phyloP scores from a whole-genome alignment of 345 rosid genomes.

The Gossypium raimondii region DNA sequence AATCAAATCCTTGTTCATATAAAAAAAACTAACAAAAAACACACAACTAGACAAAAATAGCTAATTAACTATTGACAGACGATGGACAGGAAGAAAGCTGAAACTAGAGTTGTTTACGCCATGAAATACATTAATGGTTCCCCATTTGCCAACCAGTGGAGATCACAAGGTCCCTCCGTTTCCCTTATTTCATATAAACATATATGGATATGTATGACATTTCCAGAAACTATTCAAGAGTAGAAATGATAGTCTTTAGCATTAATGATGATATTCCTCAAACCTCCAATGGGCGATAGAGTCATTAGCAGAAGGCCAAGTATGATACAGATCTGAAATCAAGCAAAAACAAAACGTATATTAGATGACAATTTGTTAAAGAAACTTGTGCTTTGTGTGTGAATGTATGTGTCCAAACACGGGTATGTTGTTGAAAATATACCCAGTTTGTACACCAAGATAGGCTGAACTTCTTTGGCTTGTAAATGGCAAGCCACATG shows the following conservation, averaged over 20 bases:
- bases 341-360: background rate
- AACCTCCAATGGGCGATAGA: conserved; percentile 75
- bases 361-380: background rate
- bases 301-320: conserved; percentile 55
- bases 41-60: background rate
- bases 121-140: background rate
- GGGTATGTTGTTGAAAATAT: conserved; percentile 10
- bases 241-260: conserved; percentile 66
- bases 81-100: background rate
- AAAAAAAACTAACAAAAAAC: background rate
- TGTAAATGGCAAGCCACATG: conserved; percentile 70
- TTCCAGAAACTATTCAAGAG: conserved; percentile 25
- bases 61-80: background rate
- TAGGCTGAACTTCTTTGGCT: conserved; percentile 56
- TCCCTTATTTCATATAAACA: background rate
- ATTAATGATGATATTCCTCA: conserved; percentile 52
- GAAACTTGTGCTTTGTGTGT: background rate
- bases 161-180: no score
- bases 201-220: background rate
- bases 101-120: background rate
- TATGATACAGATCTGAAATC: conserved; percentile 63
- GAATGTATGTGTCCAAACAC: no score
- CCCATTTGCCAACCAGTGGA: background rate
- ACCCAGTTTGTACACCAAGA: conserved; percentile 81
- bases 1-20: background rate